Base-by-base conservation (phyloP, 2,329 filamentous ascomycete genomes). In the Colletotrichum eremochloae region DNA sequence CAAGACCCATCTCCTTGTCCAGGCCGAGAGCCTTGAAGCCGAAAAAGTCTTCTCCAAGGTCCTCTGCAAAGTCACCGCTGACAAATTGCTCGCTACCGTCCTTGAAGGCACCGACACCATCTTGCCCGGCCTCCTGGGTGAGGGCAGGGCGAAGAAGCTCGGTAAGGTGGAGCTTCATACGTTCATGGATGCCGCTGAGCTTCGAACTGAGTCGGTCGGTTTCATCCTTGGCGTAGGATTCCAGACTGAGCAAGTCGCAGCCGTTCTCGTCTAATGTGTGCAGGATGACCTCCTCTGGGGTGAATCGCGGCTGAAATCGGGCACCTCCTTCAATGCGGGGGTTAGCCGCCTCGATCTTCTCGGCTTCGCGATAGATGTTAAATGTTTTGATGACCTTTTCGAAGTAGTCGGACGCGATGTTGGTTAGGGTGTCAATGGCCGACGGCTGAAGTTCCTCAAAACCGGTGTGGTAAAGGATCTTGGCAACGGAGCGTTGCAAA, bases 11-110 rank as follows among this genome's bases (percentile, higher is more conserved):
- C 80, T 99, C 96, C 76, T 91, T 92, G 78, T 97, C 95, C 70
- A 99, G 88, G 55, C 96, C 96, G 57, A 99, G 89, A 72, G 97
- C 95, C 80, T 95, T 95, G 89, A 99, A 98, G 38, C 96, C 96
- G 79, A 99, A 99, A 88, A 98, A 99, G 83, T 99, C 96, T 85
- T 99, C 96, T 73, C 95, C 96, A 15, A 99, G 93, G 77, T 99
- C 96, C 80, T 98, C 96, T 0, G 96, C 96, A 80, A 99, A 99
- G 81, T 99, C 96, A 74, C 96, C 96, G 57, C 94, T 94, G 60
- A 98, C 92, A 77, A 98, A 99, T 80, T 98, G 96, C 75, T 99
- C 96, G 81, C 95, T 97, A 75, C 95, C 96, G 77, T 99, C 96
- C 74, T 97, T 94, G 86, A 99, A 99, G 8, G 95, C 94, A 68